Conservation (phyloP, 768 basidiomycete genomes). For the Flagelloscypha sp. region DNA sequence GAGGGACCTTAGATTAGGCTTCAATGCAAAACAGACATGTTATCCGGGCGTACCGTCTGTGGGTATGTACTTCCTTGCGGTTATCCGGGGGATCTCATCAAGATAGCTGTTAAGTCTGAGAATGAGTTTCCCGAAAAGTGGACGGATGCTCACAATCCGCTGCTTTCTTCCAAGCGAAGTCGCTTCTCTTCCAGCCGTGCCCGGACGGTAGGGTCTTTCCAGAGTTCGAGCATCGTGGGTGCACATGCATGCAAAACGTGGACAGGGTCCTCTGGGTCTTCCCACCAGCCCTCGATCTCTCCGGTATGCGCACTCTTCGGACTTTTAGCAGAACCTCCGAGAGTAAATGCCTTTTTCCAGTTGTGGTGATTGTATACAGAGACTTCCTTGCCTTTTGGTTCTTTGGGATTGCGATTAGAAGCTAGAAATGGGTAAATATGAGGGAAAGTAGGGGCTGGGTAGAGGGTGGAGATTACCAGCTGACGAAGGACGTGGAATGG, state of each 20-base stretch:
- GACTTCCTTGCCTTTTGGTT: slow-evolving; percentile 40
- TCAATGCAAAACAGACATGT: slow-evolving; percentile 2
- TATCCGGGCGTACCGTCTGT: slow-evolving; percentile 56
- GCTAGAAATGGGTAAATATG: too few relatives aligned
- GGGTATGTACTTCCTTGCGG: slow-evolving; percentile 74
- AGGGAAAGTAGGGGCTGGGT: slow-evolving; percentile 14
- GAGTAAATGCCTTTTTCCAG: slow-evolving; percentile 62
- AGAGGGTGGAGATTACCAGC: slow-evolving; percentile 24
- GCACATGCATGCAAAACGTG: slow-evolving; percentile 60
- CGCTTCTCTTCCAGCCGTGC: slow-evolving; percentile 55
- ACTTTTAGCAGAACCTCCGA: slow-evolving; percentile 53
- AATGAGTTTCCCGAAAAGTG: slow-evolving; percentile 4
- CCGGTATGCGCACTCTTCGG: slow-evolving; percentile 64
- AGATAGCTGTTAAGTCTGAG: slow-evolving; percentile 48
- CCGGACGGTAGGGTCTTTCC: slow-evolving; percentile 65
- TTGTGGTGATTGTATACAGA: slow-evolving; percentile 53
- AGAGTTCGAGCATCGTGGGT: slow-evolving; percentile 62
- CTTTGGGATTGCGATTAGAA: slow-evolving; percentile 26
- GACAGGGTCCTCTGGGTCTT: slow-evolving; percentile 76
- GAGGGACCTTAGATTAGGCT: slow-evolving; percentile 9
- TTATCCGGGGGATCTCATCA: slow-evolving; percentile 73
- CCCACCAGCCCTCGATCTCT: slow-evolving; percentile 78
- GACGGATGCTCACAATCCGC: slow-evolving; percentile 62
- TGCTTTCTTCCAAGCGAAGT: slow-evolving; percentile 70
- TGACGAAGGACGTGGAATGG: too few relatives aligned